Conservation (phyloP, 192 early-diverging fungal species). For the Coemansia sp. region DNA sequence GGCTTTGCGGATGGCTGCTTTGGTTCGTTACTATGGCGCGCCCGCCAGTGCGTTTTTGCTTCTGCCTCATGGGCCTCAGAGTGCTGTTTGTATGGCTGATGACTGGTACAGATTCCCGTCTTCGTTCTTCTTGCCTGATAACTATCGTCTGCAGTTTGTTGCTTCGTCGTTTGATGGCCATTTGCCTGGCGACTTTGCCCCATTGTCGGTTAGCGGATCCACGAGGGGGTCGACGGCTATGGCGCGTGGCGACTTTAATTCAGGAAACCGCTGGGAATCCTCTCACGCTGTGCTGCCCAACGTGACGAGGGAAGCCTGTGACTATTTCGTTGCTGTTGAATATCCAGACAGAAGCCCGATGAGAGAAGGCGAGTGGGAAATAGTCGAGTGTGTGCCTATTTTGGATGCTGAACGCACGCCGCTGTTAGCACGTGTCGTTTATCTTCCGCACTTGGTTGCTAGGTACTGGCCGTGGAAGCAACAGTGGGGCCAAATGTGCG, state of each 20-base stretch:
- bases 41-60: slow-evolving; percentile 63
- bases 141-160: slow-evolving; percentile 68
- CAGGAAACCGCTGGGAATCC: slow-evolving; percentile 35
- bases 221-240: slow-evolving; percentile 14
- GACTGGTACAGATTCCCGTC: slow-evolving; percentile 96
- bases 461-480: slow-evolving; percentile 12
- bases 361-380: not conserved
- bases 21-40: slow-evolving; percentile 71
- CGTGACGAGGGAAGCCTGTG: slow-evolving; percentile 12
- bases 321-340: slow-evolving; percentile 27
- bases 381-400: slow-evolving; percentile 23
- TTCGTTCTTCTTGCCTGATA: slow-evolving; percentile 84
- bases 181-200: slow-evolving; percentile 75
- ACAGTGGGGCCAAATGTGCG: slow-evolving; percentile 34
- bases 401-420: slow-evolving; percentile 18
- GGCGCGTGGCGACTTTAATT: slow-evolving; percentile 32
- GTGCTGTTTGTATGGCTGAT: slow-evolving; percentile 77
- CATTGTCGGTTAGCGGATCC: slow-evolving; percentile 13
- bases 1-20: slow-evolving; percentile 66
- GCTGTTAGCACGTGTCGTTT: slow-evolving; percentile 25
- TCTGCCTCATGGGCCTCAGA: slow-evolving; percentile 16
- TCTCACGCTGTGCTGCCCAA: slow-evolving; percentile 10
- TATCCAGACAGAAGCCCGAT: not conserved
- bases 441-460: slow-evolving; percentile 13
- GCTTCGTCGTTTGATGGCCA: slow-evolving; percentile 66